These are phyloP conservation scores for Lignosus rhinocerotis DNA, from an alignment of 1,284 basidiomycete genomes.

Conservation along the genomic window DNA sequence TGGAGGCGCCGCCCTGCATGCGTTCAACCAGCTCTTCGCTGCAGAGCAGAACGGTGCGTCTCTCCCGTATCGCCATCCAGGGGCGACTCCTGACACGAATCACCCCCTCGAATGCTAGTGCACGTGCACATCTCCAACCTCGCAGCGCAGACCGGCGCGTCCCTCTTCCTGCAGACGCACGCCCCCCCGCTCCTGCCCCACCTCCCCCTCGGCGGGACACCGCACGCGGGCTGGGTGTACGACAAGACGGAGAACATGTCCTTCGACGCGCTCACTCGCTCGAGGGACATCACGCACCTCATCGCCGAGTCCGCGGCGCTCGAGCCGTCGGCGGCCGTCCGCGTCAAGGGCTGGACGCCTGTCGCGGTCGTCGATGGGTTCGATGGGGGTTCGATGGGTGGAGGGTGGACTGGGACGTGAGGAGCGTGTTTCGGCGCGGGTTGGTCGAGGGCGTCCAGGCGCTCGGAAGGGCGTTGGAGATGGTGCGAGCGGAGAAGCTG, in stretches of 20 bases:
- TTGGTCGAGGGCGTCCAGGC: conserved; percentile 29
- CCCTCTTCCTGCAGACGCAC: conserved; percentile 81
- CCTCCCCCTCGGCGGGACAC: conserved; percentile 20
- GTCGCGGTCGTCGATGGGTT: conserved; percentile 50
- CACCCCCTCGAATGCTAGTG: conserved; percentile 34
- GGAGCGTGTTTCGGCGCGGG: conserved; percentile 15
- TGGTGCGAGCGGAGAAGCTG: conserved; percentile 47
- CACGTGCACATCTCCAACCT: conserved; percentile 81
- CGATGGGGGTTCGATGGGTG: conserved; percentile 53
- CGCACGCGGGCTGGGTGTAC: conserved; percentile 57
- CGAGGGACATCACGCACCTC: conserved; percentile 55
- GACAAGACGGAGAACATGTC: conserved; percentile 76
- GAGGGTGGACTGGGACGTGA: conserved; percentile 33
- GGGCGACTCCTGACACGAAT: neutral
- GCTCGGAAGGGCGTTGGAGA: conserved; percentile 32
- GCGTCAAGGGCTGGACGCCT: conserved; percentile 40
- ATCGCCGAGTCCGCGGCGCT: conserved; percentile 46
- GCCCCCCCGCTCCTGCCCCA: conserved; percentile 48
- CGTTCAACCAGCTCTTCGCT: conserved; percentile 57
- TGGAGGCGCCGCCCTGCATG: conserved; percentile 75
- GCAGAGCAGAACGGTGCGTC: conserved; percentile 36
- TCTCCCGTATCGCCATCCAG: neutral
- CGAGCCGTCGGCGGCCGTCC: conserved; percentile 1
- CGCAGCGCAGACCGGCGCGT: conserved; percentile 89
- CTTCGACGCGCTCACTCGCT: conserved; percentile 39